These are phyloP conservation scores for Rhynchospora pubera DNA, from an alignment of 176 grass and related monocot genomes.

Conservation along the genomic window DNA sequence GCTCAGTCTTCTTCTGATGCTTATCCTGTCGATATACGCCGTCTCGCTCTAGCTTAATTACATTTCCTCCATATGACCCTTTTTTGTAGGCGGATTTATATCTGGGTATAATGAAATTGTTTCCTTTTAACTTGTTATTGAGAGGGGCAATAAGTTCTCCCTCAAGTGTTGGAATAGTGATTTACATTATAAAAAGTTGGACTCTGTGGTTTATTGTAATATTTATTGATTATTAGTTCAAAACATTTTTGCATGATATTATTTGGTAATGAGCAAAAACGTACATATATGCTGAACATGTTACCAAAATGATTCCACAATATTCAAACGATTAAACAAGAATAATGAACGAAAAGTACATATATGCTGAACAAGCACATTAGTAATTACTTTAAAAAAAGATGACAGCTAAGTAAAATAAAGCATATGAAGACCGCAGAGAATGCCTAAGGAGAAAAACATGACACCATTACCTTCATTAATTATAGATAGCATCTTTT, in stretches of 20 bases:
- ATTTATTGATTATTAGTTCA: not conserved
- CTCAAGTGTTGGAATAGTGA: not conserved
- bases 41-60: slow-evolving; percentile 44
- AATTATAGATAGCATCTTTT: not conserved
- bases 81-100: not conserved
- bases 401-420: not conserved
- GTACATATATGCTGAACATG: not conserved
- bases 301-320: not conserved
- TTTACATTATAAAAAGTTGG: not conserved
- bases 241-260: not conserved
- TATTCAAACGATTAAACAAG: not conserved
- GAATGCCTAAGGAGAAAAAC: not conserved
- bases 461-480: not conserved
- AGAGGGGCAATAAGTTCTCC: not conserved
- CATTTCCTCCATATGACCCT: not conserved
- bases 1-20: slow-evolving; percentile 49
- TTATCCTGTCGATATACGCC: slow-evolving; percentile 60
- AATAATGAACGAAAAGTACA: not conserved
- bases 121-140: not conserved
- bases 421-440: not conserved
- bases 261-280: not conserved
- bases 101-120: not conserved
- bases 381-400: not conserved
- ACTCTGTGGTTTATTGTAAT: not conserved
- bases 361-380: not conserved